Conservation (phyloP, 2,329 filamentous ascomycete genomes). For the Clonostachys byssicola region DNA sequence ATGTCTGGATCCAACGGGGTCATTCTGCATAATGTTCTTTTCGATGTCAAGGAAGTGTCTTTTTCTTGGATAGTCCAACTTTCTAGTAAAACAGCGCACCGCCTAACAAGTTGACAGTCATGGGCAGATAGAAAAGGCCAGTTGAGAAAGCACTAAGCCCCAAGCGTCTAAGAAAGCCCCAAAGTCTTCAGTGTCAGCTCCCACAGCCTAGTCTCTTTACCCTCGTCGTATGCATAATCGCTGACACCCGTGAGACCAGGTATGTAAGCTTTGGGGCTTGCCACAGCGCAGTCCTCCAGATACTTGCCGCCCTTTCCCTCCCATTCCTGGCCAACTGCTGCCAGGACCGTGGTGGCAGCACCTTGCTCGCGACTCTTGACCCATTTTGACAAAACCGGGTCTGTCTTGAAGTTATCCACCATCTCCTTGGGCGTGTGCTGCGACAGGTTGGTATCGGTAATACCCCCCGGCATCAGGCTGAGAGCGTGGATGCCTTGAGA, state of each 20-base stretch:
- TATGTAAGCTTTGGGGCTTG: not conserved
- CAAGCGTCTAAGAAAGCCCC: not conserved
- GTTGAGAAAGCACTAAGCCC: too few relatives aligned
- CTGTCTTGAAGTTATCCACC: not conserved
- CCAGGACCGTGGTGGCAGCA: constrained; percentile 38
- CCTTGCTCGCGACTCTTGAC: constrained; percentile 25
- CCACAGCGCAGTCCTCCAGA: constrained; percentile 29
- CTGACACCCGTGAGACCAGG: not conserved
- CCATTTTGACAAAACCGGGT: not conserved
- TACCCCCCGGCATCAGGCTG: constrained; percentile 1
- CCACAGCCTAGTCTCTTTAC: not conserved
- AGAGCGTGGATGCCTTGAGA: not conserved
- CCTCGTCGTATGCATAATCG: not conserved
- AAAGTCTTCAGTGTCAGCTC: not conserved
- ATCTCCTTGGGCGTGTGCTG: not conserved
- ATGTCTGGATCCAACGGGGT: too few relatives aligned
- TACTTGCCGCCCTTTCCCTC: constrained; percentile 39
- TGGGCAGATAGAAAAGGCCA: too few relatives aligned
- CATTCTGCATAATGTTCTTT: too few relatives aligned
- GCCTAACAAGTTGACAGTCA: too few relatives aligned
- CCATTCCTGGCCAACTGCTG: constrained; percentile 29
- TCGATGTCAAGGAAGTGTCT: too few relatives aligned
- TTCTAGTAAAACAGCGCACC: too few relatives aligned
- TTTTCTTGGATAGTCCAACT: too few relatives aligned
- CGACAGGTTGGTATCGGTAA: constrained; percentile 12